Conservation (phyloP, 2,329 filamentous ascomycete genomes). For the Bipolaris bicolor region DNA sequence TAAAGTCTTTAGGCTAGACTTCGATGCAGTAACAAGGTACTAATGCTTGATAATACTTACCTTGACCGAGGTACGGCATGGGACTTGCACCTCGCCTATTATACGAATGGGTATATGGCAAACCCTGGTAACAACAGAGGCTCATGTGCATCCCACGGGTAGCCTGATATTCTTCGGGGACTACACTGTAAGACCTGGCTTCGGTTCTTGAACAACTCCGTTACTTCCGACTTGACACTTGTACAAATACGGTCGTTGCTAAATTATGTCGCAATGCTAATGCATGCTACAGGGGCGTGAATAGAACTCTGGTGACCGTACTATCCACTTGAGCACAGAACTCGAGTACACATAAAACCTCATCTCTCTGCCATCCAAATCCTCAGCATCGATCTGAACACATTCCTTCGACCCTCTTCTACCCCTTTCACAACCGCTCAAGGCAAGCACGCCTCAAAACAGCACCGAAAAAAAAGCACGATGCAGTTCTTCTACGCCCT, state of each 20-base stretch:
- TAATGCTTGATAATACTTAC: neutral
- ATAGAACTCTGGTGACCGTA: neutral
- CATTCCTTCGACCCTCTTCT: neutral
- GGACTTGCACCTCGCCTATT: neutral
- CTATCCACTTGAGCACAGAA: neutral
- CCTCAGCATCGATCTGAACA: neutral
- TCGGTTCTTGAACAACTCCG: neutral
- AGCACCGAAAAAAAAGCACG: neutral
- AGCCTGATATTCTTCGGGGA: neutral
- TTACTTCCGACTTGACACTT: neutral
- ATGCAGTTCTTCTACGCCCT: conserved; percentile 5
- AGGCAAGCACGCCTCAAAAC: neutral
- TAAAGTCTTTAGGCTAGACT: neutral
- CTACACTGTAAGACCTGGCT: neutral
- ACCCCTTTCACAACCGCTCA: too few species aligned
- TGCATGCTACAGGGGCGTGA: neutral
- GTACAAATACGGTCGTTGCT: neutral
- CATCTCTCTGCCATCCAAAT: neutral
- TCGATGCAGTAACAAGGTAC: neutral
- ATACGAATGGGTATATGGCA: neutral
- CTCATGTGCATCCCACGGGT: neutral
- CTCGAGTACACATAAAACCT: neutral
- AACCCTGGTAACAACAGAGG: neutral
- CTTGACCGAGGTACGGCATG: neutral
- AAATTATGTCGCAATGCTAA: neutral